These are phyloP conservation scores for Fusarium duplospermum DNA, from an alignment of 2,329 filamentous ascomycete genomes.

Conservation along the genomic window DNA sequence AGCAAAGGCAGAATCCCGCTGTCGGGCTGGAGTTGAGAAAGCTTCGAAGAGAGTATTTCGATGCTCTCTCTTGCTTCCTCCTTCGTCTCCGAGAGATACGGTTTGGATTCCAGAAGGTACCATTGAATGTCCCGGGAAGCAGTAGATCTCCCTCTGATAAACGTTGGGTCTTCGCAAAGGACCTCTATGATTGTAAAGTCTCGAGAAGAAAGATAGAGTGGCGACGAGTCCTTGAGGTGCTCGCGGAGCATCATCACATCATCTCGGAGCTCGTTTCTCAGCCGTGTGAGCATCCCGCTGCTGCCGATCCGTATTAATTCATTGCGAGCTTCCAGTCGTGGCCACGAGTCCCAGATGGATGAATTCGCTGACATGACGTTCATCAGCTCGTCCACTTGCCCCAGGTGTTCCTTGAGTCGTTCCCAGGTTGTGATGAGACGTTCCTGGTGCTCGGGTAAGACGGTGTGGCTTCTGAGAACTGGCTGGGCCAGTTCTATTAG, in stretches of 20 bases:
- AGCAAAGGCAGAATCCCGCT: background rate
- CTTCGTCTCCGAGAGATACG: background rate
- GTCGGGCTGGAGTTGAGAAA: background rate
- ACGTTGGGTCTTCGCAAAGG: background rate
- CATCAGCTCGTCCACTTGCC: background rate
- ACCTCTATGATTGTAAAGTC: background rate
- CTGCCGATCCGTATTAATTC: background rate
- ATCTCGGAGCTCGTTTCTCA: background rate
- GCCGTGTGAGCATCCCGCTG: background rate
- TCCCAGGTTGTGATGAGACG: background rate
- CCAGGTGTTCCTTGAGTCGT: background rate
- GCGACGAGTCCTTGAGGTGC: background rate
- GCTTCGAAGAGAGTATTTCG: background rate
- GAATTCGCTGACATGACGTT: background rate
- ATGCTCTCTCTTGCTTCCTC: background rate
- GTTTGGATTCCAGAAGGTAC: background rate
- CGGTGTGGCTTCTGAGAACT: background rate
- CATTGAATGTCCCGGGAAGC: background rate
- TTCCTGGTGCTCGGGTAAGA: background rate
- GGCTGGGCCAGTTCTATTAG: background rate
- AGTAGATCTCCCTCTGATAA: background rate
- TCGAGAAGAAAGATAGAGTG: background rate
- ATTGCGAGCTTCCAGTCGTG: background rate
- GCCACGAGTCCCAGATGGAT: background rate
- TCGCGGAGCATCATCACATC: background rate